phyloP scores from a whole-genome alignment of 169 alveolate species.

The Besnoitia besnoiti region DNA sequence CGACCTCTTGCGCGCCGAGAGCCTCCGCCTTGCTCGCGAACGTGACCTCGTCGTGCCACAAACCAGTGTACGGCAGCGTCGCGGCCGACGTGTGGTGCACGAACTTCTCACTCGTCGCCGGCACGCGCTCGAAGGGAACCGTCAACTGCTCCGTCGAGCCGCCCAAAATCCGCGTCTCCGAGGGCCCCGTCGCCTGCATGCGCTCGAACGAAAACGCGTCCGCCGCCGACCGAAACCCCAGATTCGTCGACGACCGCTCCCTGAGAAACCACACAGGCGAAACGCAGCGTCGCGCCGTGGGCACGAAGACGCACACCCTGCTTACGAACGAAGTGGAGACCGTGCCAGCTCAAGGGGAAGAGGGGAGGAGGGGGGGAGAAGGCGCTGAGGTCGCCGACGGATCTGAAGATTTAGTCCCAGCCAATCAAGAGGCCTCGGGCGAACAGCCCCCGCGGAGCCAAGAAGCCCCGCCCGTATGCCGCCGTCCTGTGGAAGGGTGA shows the following conservation, averaged over 20 bases:
- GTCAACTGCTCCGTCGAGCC: constrained; percentile 61
- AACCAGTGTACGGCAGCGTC: constrained; percentile 53
- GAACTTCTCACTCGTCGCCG: constrained; percentile 56
- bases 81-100: constrained; percentile 20
- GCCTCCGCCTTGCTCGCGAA: neutral
- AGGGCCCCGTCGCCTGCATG: constrained; percentile 38
- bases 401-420: too few relatives aligned
- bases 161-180: constrained; percentile 54
- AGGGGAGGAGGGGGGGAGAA: too few relatives aligned
- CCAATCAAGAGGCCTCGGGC: too few relatives aligned
- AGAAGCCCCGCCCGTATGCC: too few relatives aligned
- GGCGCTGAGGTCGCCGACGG: too few relatives aligned
- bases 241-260: neutral
- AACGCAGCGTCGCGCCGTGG: neutral
- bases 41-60: constrained; percentile 45
- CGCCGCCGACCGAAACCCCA: neutral
- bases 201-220: constrained; percentile 47
- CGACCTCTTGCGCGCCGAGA: neutral
- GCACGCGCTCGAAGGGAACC: constrained; percentile 41
- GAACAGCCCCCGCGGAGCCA: too few relatives aligned
- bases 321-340: neutral
- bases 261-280: neutral
- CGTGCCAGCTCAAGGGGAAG: too few relatives aligned
- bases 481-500: too few relatives aligned
- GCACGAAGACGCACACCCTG: neutral